Conservation (phyloP, 345 rosid species). For the Punica granatum region DNA sequence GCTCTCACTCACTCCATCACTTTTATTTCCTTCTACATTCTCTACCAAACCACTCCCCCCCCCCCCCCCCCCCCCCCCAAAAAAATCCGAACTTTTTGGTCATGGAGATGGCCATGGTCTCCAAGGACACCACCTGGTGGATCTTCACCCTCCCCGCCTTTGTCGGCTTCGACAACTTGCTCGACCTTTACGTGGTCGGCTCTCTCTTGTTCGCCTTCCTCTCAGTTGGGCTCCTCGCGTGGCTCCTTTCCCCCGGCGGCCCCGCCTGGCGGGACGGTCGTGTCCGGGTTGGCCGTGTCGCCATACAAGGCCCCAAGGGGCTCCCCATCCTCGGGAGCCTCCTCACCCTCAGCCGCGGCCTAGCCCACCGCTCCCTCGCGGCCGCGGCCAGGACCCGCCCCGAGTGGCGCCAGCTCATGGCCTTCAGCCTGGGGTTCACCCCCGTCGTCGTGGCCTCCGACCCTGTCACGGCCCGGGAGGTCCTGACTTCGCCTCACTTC, state of each 20-base stretch:
- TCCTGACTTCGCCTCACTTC: constrained; percentile 55
- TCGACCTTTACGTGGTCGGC: constrained; percentile 21
- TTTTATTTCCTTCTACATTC: background rate
- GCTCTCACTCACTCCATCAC: background rate
- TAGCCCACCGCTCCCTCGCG: constrained; percentile 65
- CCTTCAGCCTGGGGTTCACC: constrained; percentile 73
- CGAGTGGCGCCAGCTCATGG: constrained; percentile 52
- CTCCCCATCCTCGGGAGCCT: constrained; percentile 73
- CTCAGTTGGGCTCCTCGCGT: constrained; percentile 34
- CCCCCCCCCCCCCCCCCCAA: no score
- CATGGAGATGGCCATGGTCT: constrained; percentile 20
- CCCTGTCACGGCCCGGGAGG: constrained; percentile 59
- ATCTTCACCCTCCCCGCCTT: constrained; percentile 52
- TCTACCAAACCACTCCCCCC: no score
- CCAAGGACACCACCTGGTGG: constrained; percentile 53
- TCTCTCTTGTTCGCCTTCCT: constrained; percentile 31
- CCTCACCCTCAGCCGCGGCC: constrained; percentile 49
- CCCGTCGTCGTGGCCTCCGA: constrained; percentile 68
- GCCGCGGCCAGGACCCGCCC: constrained; percentile 43
- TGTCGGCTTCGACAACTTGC: constrained; percentile 28
- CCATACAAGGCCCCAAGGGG: constrained; percentile 68
- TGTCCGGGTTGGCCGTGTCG: constrained; percentile 28
- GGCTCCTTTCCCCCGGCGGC: constrained; percentile 61
- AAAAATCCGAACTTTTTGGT: no score
- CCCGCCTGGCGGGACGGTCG: constrained; percentile 65